A percentile compares a stretch with the other conserved stretches of the same genome.
Conservation (phyloP, 2,329 filamentous ascomycete species). For the Thermoascus crustaceus region DNA sequence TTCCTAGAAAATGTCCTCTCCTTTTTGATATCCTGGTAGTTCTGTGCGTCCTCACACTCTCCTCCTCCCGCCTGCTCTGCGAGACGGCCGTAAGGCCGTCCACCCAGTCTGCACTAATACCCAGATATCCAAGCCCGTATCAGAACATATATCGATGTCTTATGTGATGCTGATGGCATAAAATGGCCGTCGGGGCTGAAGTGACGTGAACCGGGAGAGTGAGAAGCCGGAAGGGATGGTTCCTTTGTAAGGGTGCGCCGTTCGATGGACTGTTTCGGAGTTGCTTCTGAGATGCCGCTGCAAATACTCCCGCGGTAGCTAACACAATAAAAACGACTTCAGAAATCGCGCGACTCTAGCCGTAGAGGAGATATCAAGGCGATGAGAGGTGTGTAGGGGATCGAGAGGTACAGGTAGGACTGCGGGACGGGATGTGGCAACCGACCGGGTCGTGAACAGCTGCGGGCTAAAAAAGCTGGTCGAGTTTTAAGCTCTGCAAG, state of each 20-base stretch:
- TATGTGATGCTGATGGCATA: not conserved
- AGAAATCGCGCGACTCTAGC: no score
- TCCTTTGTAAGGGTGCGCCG: no score
- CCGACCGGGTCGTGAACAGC: not conserved
- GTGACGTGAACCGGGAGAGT: no score
- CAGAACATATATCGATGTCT: slow-evolving; percentile 1
- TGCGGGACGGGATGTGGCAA: not conserved
- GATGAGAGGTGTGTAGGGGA: not conserved
- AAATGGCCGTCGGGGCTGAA: no score
- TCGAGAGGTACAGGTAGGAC: not conserved
- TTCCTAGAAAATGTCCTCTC: not conserved
- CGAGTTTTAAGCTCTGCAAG: not conserved
- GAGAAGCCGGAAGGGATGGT: no score
- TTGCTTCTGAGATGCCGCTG: no score
- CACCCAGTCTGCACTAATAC: slow-evolving; percentile 18
- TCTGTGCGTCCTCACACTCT: slow-evolving; percentile 15
- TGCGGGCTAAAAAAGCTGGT: not conserved
- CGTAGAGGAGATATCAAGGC: not conserved
- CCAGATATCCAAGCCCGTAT: slow-evolving; percentile 7
- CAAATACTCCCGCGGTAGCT: no score
- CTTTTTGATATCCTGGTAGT: slow-evolving; percentile 1
- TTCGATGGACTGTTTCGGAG: no score
- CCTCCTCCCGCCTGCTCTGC: slow-evolving; percentile 23
- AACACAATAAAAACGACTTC: no score
- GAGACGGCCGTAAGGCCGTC: slow-evolving; percentile 32